Evolutionary conservation across 768 basidiomycete species (phyloP), one percentile per base, ranked within the genome.

Genomic region (Termitomyces bulborhizus): DNA sequence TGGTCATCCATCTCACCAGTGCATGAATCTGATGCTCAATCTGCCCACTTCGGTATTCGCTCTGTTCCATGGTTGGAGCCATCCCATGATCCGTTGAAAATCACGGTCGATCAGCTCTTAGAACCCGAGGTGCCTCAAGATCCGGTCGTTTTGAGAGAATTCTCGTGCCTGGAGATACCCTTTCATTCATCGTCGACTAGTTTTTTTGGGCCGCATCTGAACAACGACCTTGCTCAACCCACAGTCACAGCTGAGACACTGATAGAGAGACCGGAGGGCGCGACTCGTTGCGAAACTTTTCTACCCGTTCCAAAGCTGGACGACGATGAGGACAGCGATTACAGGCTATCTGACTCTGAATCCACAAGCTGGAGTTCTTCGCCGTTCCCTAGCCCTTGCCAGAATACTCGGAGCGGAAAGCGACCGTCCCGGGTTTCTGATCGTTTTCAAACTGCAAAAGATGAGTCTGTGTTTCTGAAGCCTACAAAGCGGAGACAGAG

Each of bases 31-130:
- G 16, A 50, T 50, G 5, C n/a, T 39, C 48, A 40, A 37, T 18
- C 49, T 1, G 16, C 9, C 12, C 24, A 16, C 12, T n/a, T 50
- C 26, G 24, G 9, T 11, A 41, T 39, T 7, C 63, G 66, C 13
- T 54, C 68, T 41, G 63, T 66, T 51, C 61, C 63, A 12, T 52
- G 54, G 57, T 39, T 55, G 4, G 41, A 58, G 5, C 43, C 55
- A 15, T 34, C 56, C 36, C 44, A 52, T 9, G 70, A 79, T 60
- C 77, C 78, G 21, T 57, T 70, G 32, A 71, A 75, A 32, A 69
- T 74, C 29, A 65, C 73, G 55, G 61, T 55, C 34, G 49, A 36
- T 21, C 26, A 48, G 18, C 45, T 53, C 31, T 27, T 37, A 36
- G 45, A 57, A 50, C 27, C 7, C 51, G 54, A 44, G 13, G 15